phyloP scores from a whole-genome alignment of 2,329 filamentous ascomycete species.

The Colletotrichum horii region DNA sequence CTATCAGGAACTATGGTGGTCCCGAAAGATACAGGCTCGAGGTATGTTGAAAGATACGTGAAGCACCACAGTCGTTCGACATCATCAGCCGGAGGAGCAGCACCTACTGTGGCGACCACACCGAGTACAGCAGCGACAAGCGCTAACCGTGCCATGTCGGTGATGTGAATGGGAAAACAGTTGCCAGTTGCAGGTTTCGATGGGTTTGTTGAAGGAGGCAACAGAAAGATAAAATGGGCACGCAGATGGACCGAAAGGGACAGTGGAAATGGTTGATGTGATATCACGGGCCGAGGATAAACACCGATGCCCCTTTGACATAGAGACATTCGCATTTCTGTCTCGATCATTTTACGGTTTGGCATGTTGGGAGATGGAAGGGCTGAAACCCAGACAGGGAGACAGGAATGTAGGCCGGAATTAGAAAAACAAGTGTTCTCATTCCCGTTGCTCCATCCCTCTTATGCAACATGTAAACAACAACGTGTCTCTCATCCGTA shows the following conservation, averaged over 20 bases:
- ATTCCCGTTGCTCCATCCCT: background rate
- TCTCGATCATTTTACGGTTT: background rate
- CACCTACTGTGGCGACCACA: background rate
- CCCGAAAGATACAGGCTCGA: background rate
- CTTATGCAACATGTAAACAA: background rate
- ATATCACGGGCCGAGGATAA: background rate
- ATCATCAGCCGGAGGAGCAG: background rate
- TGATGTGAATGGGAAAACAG: background rate
- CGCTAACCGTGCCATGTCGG: background rate
- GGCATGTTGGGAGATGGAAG: background rate
- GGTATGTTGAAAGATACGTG: background rate
- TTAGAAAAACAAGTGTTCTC: background rate
- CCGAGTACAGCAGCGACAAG: background rate
- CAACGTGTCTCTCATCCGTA: background rate
- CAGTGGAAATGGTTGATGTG: background rate
- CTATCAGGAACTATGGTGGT: background rate
- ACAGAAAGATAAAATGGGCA: background rate
- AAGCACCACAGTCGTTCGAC: background rate
- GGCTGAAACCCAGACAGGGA: background rate
- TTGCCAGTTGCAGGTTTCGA: background rate
- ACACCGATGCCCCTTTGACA: background rate
- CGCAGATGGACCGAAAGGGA: background rate
- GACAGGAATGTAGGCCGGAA: background rate
- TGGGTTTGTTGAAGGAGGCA: background rate
- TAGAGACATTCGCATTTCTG: background rate